A percentile compares a stretch with the other conserved stretches of the same genome.
Evolutionary conservation across 129 eudicot genomes (phyloP).

Genomic region (Centrapalus pauciflorus): DNA sequence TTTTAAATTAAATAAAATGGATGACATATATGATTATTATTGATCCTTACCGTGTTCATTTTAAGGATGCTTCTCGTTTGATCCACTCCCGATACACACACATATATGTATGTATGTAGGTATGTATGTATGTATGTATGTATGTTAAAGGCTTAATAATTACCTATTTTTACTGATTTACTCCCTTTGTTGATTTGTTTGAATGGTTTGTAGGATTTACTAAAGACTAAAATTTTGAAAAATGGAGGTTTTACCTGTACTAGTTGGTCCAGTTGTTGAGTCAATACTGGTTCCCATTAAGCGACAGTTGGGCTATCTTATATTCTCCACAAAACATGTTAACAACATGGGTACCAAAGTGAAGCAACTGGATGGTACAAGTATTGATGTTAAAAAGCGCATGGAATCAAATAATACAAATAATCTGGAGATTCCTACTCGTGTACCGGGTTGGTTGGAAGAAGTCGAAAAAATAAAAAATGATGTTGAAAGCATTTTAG

Average conservation of each 20-base stretch:
- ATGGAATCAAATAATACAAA: background rate
- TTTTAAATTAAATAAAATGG: no score
- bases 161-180: no score
- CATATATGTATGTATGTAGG: no score
- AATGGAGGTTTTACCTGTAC: background rate
- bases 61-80: no score
- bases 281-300: slow-evolving; percentile 2
- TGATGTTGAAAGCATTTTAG: background rate
- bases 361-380: background rate
- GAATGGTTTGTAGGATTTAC: no score
- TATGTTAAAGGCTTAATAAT: no score
- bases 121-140: no score
- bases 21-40: no score
- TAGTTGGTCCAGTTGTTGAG: background rate
- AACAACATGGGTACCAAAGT: background rate
- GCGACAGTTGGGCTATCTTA: background rate
- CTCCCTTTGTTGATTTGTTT: no score
- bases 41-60: no score
- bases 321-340: slow-evolving; percentile 6
- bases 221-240: no score
- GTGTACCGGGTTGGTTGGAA: background rate
- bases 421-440: background rate
- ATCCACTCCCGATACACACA: no score
- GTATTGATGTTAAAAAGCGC: background rate
- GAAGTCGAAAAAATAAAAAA: background rate